Conservation (phyloP, 192 early-diverging fungal genomes). For the Coemansia aciculifera region DNA sequence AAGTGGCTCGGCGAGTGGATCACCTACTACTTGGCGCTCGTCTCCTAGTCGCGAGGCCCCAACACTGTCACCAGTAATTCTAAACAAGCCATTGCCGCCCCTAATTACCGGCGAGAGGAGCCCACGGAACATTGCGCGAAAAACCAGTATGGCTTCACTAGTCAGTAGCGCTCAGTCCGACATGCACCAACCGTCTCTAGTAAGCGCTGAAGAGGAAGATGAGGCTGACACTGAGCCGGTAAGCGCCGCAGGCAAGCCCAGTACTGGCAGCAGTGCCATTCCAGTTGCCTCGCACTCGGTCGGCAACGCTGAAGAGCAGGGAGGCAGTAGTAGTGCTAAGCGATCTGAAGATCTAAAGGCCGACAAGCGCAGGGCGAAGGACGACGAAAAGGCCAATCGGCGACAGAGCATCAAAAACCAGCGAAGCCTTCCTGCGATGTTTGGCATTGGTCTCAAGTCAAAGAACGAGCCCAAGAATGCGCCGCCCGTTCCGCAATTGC, state of each 20-base stretch:
- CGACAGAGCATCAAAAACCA: constrained; percentile 55
- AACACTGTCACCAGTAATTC: constrained; percentile 12
- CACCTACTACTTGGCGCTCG: constrained; percentile 8
- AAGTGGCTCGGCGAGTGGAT: constrained; percentile 2
- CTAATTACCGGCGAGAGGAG: constrained; percentile 8
- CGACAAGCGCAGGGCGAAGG: constrained; percentile 27
- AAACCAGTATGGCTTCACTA: constrained; percentile 14
- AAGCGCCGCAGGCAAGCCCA: neutral
- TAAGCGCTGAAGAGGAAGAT: neutral
- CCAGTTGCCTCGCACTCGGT: neutral
- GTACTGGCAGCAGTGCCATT: neutral
- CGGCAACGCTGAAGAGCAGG: neutral
- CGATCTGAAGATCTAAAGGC: constrained; percentile 5
- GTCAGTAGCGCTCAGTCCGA: neutral
- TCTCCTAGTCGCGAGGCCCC: neutral
- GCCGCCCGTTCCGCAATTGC: constrained; percentile 45
- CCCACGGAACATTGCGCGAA: constrained; percentile 10
- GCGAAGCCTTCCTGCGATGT: constrained; percentile 53
- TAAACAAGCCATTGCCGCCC: constrained; percentile 43
- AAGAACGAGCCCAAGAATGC: constrained; percentile 27
- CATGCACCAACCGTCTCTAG: neutral
- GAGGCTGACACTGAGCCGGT: neutral
- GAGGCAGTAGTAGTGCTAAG: neutral
- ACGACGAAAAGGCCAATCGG: constrained; percentile 35
- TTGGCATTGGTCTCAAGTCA: constrained; percentile 44